Percentiles rank a stretch among this genome's conserved stretches.
phyloP scores from a whole-genome alignment of 2,329 filamentous ascomycete genomes.

The Xylariomycetidae sp. region DNA sequence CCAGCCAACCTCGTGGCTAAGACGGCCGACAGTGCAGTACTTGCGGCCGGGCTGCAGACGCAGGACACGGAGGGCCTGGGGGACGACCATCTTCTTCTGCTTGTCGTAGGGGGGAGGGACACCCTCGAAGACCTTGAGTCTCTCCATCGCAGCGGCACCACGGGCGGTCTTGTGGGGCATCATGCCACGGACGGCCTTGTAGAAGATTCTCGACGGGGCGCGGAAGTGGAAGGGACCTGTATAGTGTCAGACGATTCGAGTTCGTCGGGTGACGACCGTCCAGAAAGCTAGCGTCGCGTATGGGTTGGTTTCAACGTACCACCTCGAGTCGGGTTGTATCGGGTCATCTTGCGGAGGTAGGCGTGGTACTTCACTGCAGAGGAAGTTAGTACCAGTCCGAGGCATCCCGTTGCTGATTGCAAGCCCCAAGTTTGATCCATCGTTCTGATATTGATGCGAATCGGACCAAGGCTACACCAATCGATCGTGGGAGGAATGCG shows the following conservation, averaged over 20 bases:
- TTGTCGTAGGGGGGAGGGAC: slow-evolving; percentile 98
- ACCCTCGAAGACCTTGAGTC: slow-evolving; percentile 99
- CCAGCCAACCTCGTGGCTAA: slow-evolving; percentile 99
- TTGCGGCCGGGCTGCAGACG: slow-evolving; percentile 98
- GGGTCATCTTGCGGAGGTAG: slow-evolving; percentile 99
- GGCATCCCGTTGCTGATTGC: slow-evolving; percentile 2
- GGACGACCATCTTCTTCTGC: slow-evolving; percentile 99
- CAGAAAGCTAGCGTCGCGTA: slow-evolving; percentile 13
- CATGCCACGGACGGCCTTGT: slow-evolving; percentile 99
- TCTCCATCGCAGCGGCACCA: slow-evolving; percentile 91
- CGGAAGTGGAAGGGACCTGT: slow-evolving; percentile 99
- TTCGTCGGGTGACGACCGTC: not conserved
- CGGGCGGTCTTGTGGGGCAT: slow-evolving; percentile 99
- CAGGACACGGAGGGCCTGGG: slow-evolving; percentile 94
- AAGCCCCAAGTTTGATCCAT: too few relatives aligned
- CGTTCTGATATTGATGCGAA: not conserved
- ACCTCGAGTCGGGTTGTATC: slow-evolving; percentile 98
- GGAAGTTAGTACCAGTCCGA: slow-evolving; percentile 38
- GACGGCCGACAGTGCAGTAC: slow-evolving; percentile 98
- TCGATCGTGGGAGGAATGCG: too few relatives aligned
- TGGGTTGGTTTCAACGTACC: slow-evolving; percentile 51
- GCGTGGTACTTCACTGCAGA: slow-evolving; percentile 98
- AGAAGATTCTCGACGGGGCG: slow-evolving; percentile 98
- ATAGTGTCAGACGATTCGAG: slow-evolving; percentile 24
- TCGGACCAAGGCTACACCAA: too few relatives aligned